Evolutionary conservation across 257 asterid species (phyloP).

Genomic region (Ilex asprella): DNA sequence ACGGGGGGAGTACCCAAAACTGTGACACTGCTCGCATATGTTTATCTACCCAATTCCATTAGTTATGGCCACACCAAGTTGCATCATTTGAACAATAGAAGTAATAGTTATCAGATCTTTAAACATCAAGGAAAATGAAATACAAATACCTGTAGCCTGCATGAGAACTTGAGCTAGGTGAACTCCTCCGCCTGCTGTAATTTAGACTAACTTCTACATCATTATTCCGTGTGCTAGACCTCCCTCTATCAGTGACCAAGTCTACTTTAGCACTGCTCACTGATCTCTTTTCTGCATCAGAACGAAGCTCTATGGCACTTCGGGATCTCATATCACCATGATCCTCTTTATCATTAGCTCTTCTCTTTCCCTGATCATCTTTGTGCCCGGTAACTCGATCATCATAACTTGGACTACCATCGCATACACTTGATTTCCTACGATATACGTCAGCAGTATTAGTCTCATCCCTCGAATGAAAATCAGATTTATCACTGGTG

Average conservation of each 20-base stretch:
- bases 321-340: conserved; percentile 59
- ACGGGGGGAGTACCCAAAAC: too few relatives aligned
- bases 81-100: too few relatives aligned
- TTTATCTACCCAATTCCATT: too few relatives aligned
- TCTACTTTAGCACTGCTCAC: conserved; percentile 41
- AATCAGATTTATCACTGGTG: conserved; percentile 62
- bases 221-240: conserved; percentile 60
- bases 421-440: conserved; percentile 53
- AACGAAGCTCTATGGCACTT: conserved; percentile 56
- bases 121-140: background rate
- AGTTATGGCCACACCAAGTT: too few relatives aligned
- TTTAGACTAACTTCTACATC: conserved; percentile 49
- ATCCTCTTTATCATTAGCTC: conserved; percentile 63
- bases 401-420: conserved; percentile 62
- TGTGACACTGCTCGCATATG: too few relatives aligned
- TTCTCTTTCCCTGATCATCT: conserved; percentile 73
- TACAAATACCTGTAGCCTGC: conserved; percentile 47
- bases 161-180: conserved; percentile 72
- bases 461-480: conserved; percentile 51
- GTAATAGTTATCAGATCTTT: too few relatives aligned
- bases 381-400: conserved; percentile 52
- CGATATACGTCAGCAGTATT: conserved; percentile 47
- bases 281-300: conserved; percentile 61
- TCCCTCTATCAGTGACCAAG: conserved; percentile 48
- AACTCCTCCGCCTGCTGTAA: conserved; percentile 58